Evolutionary conservation across 768 basidiomycete species (phyloP), one percentile per base, ranked within the genome.

Genomic region (Termitomyces sp.): DNA sequence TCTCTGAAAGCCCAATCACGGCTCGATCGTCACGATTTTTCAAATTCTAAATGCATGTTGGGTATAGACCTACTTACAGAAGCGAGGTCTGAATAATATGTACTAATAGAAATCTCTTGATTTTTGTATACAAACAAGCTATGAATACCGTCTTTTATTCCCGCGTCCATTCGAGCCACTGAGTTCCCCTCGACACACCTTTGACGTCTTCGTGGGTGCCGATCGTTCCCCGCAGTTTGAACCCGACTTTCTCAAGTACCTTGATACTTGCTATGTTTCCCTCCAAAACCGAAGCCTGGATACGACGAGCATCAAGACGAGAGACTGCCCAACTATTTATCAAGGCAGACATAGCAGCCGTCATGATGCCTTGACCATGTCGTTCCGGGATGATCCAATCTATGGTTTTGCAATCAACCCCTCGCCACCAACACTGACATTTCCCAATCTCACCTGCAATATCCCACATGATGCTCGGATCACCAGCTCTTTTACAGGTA

Each of bases 381-480:
- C 54, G 57, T 12, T 57, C 55, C 24, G 62, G 65, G 22, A 63
- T 38, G 40, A 63, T 15, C 35, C 62, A 66, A 36, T 61, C 65
- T 63, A 28, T 9, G 13, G 28, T 45, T 12, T n/a, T 9, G 16
- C 35, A 38, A n/a, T 46, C 24, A 58, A 54, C 35, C 20, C 36
- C 24, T 18, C 35, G 16, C 13, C n/a, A 18, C 51, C 20, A 9
- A 9, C 33, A 38, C 18, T n/a, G 13, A 48, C 8, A 24, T 36
- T 36, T 36, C 42, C 18, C 20, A 3, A 32, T 32, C 79, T 15
- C 69, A 84, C 85, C 76, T 64, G 81, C 85, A 55, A 86, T 71
- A 16, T 71, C 71, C 81, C 81, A 85, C 20, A 80, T 65, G 52
- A 84, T 83, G 24, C 68, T 69, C 3, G 80, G 75, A 66, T 85